phyloP scores from a whole-genome alignment of 352 stramenopile genomes.

The Phytophthora pluvialis region DNA sequence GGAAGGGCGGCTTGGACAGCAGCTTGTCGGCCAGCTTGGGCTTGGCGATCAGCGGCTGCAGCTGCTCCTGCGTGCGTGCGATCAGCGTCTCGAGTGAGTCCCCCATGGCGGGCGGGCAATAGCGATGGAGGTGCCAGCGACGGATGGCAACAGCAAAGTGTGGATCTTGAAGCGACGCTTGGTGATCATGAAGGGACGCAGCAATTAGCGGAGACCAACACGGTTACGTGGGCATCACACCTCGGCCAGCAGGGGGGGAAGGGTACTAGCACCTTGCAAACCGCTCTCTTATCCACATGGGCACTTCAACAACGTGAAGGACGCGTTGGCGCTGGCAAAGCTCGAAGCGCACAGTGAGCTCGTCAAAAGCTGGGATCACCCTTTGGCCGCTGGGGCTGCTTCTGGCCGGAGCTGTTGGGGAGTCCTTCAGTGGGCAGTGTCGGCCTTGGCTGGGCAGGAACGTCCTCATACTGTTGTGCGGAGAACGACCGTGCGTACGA shows the following conservation, averaged over 20 bases:
- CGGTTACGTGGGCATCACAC: too few relatives aligned
- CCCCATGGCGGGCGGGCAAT: conserved; percentile 35
- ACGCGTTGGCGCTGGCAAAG: conserved; percentile 76
- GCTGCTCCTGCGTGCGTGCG: conserved; percentile 76
- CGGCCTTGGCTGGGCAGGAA: conserved; percentile 10
- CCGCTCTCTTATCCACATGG: too few relatives aligned
- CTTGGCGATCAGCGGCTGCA: conserved; percentile 93
- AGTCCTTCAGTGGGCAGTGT: conserved; percentile 14
- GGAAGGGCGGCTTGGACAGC: conserved; percentile 95
- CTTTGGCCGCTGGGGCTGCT: conserved; percentile 19
- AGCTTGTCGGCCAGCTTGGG: conserved; percentile 96
- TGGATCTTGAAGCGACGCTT: too few relatives aligned
- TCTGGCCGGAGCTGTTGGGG: conserved; percentile 15
- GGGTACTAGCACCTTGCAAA: too few relatives aligned
- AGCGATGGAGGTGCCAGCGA: neutral
- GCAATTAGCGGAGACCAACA: neutral
- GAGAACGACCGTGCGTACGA: neutral
- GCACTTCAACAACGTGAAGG: conserved; percentile 69
- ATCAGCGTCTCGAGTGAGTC: conserved; percentile 75
- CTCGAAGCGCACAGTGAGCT: conserved; percentile 94
- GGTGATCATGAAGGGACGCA: conserved; percentile 12
- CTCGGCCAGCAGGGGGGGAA: too few relatives aligned
- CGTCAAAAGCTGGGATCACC: conserved; percentile 89
- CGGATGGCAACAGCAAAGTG: too few relatives aligned
- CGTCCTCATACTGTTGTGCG: conserved; percentile 22